Evolutionary conservation across 345 rosid species (phyloP).

Genomic region (Punica granatum): DNA sequence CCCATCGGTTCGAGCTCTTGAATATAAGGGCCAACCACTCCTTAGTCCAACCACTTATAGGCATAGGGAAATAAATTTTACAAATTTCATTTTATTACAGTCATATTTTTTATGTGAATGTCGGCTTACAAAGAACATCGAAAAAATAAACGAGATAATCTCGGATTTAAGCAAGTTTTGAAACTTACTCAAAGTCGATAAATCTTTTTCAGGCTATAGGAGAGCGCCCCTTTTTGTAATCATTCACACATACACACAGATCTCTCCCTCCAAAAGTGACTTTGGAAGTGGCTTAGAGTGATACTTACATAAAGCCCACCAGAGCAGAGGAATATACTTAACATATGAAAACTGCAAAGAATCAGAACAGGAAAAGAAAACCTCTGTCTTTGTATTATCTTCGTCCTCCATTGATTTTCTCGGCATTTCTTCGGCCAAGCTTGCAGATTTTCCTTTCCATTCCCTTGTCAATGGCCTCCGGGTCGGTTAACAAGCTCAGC

Average conservation of each 20-base stretch:
- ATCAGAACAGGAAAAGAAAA: background rate
- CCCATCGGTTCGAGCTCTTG: too few species aligned
- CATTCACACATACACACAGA: too few species aligned
- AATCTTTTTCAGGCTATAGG: background rate
- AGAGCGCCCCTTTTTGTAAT: too few species aligned
- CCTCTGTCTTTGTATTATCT: background rate
- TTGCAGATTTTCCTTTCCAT: too few species aligned
- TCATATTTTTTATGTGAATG: too few species aligned
- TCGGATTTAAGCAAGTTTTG: too few species aligned
- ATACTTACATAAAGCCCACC: background rate
- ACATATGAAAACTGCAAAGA: slow-evolving; percentile 1
- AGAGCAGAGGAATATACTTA: slow-evolving; percentile 10
- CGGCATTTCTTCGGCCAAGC: background rate
- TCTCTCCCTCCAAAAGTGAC: background rate
- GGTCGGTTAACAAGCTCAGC: background rate
- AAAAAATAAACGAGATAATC: too few species aligned
- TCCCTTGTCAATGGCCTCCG: background rate
- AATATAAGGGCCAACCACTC: too few species aligned
- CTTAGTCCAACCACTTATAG: too few species aligned
- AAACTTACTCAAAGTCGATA: background rate
- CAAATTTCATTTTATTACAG: too few species aligned
- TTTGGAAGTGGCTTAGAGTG: background rate
- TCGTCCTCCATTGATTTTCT: background rate
- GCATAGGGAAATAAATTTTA: too few species aligned
- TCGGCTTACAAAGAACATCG: too few species aligned